phyloP scores from a whole-genome alignment of 441 rosid species.

The Adansonia rubrostipa region DNA sequence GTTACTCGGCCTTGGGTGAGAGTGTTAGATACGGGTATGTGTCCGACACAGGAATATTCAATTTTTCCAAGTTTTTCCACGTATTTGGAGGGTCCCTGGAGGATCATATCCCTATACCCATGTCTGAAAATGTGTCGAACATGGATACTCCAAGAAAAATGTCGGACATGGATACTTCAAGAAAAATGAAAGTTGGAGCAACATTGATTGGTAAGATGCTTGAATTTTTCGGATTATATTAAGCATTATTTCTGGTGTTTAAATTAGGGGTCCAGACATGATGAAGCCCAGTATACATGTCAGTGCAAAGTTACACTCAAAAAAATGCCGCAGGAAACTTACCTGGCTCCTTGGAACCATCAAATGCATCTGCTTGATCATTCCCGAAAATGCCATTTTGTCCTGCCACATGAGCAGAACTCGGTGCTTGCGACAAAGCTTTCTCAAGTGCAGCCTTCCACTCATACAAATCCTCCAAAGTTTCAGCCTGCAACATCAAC shows the following conservation, averaged over 20 bases:
- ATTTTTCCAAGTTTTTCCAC: no score
- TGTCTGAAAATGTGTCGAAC: no score
- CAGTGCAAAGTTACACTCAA: background rate
- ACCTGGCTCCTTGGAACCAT: conserved; percentile 64
- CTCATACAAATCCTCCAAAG: conserved; percentile 83
- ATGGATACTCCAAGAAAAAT: no score
- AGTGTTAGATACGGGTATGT: no score
- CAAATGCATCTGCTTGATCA: conserved; percentile 64
- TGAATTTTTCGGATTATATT: background rate
- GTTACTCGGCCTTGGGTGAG: no score
- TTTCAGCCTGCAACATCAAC: conserved; percentile 76
- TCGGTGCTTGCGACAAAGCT: conserved; percentile 93
- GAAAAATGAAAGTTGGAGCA: no score
- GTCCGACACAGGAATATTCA: no score
- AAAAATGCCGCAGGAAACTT: conserved; percentile 33
- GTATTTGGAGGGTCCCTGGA: no score
- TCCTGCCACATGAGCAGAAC: conserved; percentile 70
- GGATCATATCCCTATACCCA: no score
- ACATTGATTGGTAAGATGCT: background rate
- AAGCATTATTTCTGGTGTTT: background rate
- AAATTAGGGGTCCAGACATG: background rate
- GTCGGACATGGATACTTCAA: no score
- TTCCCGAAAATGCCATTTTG: conserved; percentile 83
- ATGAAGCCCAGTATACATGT: background rate
- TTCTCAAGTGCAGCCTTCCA: conserved; percentile 95